phyloP scores from a whole-genome alignment of 805 yeast genomes.

The Candida hungchunana region DNA sequence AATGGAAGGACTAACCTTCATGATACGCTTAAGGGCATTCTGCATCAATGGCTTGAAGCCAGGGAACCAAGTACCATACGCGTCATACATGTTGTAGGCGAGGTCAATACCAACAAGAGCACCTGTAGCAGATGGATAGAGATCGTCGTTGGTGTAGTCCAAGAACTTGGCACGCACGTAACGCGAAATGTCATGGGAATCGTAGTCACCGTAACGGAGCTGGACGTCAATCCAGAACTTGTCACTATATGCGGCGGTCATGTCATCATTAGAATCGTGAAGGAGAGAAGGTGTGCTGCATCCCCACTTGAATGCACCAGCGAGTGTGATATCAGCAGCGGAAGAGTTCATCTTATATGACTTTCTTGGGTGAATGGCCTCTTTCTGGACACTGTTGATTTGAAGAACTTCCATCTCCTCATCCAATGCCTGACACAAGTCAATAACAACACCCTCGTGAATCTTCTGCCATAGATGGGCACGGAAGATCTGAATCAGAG shows the following conservation, averaged over 20 bases:
- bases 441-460: slow-evolving; percentile 92
- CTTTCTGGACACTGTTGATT: slow-evolving; percentile 82
- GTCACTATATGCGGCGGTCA: slow-evolving; percentile 50
- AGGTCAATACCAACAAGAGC: slow-evolving; percentile 85
- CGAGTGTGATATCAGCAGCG: slow-evolving; percentile 81
- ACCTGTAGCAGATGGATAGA: slow-evolving; percentile 93
- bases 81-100: slow-evolving; percentile 94
- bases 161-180: slow-evolving; percentile 89
- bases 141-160: slow-evolving; percentile 86
- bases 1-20: slow-evolving; percentile 93
- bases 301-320: slow-evolving; percentile 76
- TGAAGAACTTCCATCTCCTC: slow-evolving; percentile 78
- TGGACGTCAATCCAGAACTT: slow-evolving; percentile 96
- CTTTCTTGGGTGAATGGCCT: slow-evolving; percentile 93
- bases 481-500: slow-evolving; percentile 91
- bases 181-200: slow-evolving; percentile 92
- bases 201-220: slow-evolving; percentile 93
- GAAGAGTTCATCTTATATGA: slow-evolving; percentile 97
- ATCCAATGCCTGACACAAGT: slow-evolving; percentile 87
- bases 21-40: slow-evolving; percentile 86
- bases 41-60: slow-evolving; percentile 88
- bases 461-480: slow-evolving; percentile 99
- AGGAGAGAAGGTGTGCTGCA: slow-evolving; percentile 78
- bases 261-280: slow-evolving; percentile 62
- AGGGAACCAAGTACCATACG: slow-evolving; percentile 97